These are phyloP conservation scores for Echeveria elegans DNA, from an alignment of 164 flowering plant species.

Conservation along the genomic window DNA sequence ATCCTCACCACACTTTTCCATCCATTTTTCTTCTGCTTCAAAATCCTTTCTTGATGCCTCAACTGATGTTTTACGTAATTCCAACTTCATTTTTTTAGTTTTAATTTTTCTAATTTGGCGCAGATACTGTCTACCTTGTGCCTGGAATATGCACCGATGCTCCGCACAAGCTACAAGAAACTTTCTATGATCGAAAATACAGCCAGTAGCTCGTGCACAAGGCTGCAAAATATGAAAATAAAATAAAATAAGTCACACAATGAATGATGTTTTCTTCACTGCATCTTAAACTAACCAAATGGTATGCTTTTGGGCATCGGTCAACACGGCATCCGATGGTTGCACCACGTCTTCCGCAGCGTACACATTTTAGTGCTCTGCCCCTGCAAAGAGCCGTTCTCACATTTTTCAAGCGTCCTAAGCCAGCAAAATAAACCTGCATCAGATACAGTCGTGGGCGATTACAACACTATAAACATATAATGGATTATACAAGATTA, in stretches of 20 bases:
- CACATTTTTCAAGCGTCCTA: constrained; percentile 84
- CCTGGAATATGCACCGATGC: constrained; percentile 77
- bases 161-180: constrained; percentile 94
- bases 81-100: constrained; percentile 70
- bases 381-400: constrained; percentile 96
- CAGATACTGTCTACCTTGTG: constrained; percentile 47
- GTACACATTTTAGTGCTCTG: constrained; percentile 82
- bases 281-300: constrained; percentile 52
- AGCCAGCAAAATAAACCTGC: constrained; percentile 97
- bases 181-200: constrained; percentile 91
- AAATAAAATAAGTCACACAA: not conserved
- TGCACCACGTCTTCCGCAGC: constrained; percentile 96
- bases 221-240: constrained; percentile 50
- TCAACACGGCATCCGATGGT: constrained; percentile 98
- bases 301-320: constrained; percentile 94
- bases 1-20: constrained; percentile 98
- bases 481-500: not conserved
- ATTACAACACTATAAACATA: not conserved
- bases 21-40: constrained; percentile 96
- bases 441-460: not conserved
- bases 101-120: constrained; percentile 55
- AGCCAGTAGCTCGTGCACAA: constrained; percentile 82
- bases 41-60: constrained; percentile 80
- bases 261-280: not conserved
- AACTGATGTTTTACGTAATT: constrained; percentile 57